These are phyloP conservation scores for Elsinoe ampelina DNA, from an alignment of 2,329 filamentous ascomycete species.

Conservation along the genomic window DNA sequence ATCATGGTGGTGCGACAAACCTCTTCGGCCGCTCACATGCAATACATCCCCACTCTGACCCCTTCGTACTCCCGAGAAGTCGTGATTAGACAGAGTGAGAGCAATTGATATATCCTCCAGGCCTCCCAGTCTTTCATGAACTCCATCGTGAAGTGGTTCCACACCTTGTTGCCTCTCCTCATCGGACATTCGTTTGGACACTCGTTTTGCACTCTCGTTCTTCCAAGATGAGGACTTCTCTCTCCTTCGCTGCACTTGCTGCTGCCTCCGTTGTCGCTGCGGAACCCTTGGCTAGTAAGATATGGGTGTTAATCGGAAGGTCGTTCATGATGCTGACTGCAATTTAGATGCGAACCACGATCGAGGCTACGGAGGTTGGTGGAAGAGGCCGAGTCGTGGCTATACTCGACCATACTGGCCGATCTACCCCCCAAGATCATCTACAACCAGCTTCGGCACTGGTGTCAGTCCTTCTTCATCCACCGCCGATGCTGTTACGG, in stretches of 20 bases:
- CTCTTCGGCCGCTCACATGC: not conserved
- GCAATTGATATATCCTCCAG: no score
- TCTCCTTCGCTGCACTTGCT: not conserved
- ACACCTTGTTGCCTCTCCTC: not conserved
- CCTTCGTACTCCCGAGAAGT: not conserved
- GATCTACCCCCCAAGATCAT: not conserved
- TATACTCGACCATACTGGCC: conserved; percentile 1
- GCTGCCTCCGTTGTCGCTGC: not conserved
- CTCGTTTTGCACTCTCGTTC: not conserved
- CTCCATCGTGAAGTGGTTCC: not conserved
- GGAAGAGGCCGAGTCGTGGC: not conserved
- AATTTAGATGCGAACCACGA: not conserved
- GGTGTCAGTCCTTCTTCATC: not conserved
- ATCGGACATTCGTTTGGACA: not conserved
- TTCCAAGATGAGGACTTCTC: not conserved
- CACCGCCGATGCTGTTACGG: not conserved
- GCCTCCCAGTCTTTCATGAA: not conserved
- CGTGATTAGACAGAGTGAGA: not conserved
- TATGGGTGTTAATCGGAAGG: not conserved
- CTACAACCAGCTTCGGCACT: not conserved
- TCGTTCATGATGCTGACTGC: not conserved
- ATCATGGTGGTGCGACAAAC: not conserved
- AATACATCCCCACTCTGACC: not conserved
- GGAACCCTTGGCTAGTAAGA: not conserved
- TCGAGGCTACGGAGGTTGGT: not conserved